Evolutionary conservation across 192 early-diverging fungal genomes (phyloP), one percentile per base, ranked within the genome.

Genomic region (Coemansia asiatica): DNA sequence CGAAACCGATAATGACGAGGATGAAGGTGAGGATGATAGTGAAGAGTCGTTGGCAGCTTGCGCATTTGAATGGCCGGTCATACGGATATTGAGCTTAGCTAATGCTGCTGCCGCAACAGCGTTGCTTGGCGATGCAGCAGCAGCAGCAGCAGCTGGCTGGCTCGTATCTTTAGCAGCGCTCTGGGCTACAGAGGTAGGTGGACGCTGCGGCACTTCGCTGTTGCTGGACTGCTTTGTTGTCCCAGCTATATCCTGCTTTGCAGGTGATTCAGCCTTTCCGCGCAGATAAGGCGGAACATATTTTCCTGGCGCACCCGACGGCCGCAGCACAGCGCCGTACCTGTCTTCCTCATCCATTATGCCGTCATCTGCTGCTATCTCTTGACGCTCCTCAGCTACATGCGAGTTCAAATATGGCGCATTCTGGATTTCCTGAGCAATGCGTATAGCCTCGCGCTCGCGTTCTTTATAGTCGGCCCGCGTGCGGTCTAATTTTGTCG

Each of bases 391-490:
- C 61, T 99, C 95, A 6, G 90, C 86, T 67, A 98, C 73, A 74
- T 99, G 97, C 18, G 86, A 76, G 75, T 96, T 97, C 60, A 75
- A 85, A 28, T 83, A 84, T 1, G 90, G 74, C 21, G 89, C 76
- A 66, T 79, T 86, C 61, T 94, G 87, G 49, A 99, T 99, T 75
- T 99, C 96, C 23, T 87, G 85, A 1, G 97, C 95, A 38, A 97
- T 79, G 19, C 92, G 85, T 12, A 86, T 87, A 8, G 97, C 97
- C 63, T 92, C 88, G 51, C 87, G 87, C 77, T 98, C 97, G 21
- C 90, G 89, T 63, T 88, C 85, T 68, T 92, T 94, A 73, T 84
- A 99, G 60, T 92, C 89, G 5, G 94, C 87, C 33, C 86, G 88
- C 4, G 87, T 85, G 59, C 90, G 83, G 69, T 99, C 95, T 56